phyloP scores from a whole-genome alignment of 345 rosid genomes.

The Balakata baccata region DNA sequence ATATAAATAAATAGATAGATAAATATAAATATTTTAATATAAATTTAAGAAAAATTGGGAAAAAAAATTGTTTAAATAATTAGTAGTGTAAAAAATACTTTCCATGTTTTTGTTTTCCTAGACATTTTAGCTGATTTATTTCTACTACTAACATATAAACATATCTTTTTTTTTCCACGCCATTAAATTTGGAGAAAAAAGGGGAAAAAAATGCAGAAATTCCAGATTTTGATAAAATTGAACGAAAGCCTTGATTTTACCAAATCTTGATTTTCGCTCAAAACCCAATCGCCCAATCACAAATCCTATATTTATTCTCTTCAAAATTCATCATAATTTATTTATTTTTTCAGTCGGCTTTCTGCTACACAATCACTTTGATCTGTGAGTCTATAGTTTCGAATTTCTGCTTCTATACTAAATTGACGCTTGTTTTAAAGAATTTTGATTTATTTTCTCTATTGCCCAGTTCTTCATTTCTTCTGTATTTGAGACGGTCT shows the following conservation, averaged over 20 bases:
- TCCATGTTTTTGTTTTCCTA: too few relatives aligned
- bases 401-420: background rate
- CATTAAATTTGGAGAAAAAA: too few relatives aligned
- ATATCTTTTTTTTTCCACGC: too few relatives aligned
- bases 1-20: too few relatives aligned
- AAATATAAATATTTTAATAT: too few relatives aligned
- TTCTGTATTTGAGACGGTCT: too few relatives aligned
- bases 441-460: background rate
- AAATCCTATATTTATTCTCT: constrained; percentile 23
- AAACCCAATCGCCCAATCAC: constrained; percentile 20
- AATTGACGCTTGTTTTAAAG: background rate
- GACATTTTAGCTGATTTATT: too few relatives aligned
- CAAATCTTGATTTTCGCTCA: constrained; percentile 6
- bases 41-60: too few relatives aligned
- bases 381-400: constrained; percentile 8
- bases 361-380: background rate
- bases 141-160: too few relatives aligned
- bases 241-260: constrained; percentile 10
- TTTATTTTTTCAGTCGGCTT: background rate
- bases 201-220: background rate
- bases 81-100: too few relatives aligned
- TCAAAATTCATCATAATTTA: constrained; percentile 6
- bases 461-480: background rate
- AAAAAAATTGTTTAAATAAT: too few relatives aligned
- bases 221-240: constrained; percentile 9